Base-by-base conservation (phyloP, 1,139 yeast species). In the Candida sojae region DNA sequence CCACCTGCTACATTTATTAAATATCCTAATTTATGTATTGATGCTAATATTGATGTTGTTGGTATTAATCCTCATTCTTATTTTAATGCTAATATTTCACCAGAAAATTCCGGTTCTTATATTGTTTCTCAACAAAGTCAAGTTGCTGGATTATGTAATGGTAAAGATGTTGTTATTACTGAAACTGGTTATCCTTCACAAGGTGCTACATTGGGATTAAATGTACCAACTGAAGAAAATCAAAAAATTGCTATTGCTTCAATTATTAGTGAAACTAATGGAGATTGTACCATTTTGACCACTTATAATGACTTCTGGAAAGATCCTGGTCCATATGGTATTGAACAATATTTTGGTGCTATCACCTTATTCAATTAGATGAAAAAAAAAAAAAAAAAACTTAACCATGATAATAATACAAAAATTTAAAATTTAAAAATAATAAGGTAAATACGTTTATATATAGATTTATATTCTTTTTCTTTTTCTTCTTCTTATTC, bases 111-210 rank as follows among this genome's bases (percentile, higher is more conserved):
- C 6, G 97, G 97, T 39, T 51, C 73, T n/a, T 91, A 88, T 61
- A 82, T 89, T 44, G 68, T 72, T 46, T 79, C 81, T 29, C 95
- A 90, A 68, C 71, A 82, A 52, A 64, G 63, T 26, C 63, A 82
- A 50, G 83, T 83, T 25, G 71, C 77, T 57, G 68, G 68, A 17
- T 68, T 76, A 40, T 84, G 92, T 67, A 75, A 77, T 34, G 70
- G 75, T 36, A 72, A 73, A 49, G 76, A 80, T 28, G 72, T 77
- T 33, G 66, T 76, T 38, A 80, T 86, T 46, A 85, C 96, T 12
- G 97, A 91, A 69, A 89, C 97, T 4, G 97, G 97, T 35, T 91
- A 88, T 65, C 97, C 97, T 54, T 82, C 85, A 55, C 70, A 75
- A 39, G 97, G 97, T 57, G 64, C 65, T 50, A 70, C 75, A 48